Conservation (phyloP, 2,329 filamentous ascomycete species). For the Xylaria sp. region DNA sequence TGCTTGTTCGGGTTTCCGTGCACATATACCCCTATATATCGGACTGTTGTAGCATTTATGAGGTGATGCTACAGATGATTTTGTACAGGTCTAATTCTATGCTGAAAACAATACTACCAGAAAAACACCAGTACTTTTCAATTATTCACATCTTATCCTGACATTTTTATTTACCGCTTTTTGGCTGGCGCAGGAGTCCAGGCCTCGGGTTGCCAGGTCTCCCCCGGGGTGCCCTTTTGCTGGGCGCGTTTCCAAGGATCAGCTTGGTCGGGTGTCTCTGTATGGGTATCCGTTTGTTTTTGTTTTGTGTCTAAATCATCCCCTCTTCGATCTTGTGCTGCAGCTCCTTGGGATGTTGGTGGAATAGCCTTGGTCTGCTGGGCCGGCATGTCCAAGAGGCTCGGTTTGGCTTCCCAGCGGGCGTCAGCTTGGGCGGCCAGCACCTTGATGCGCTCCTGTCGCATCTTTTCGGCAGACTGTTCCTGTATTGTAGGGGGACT, state of each 20-base stretch:
- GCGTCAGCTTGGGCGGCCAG: constrained; percentile 59
- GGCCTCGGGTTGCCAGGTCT: constrained; percentile 61
- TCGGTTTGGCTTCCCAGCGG: constrained; percentile 56
- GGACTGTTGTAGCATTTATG: background rate
- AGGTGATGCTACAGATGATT: constrained; percentile 9
- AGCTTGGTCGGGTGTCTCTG: constrained; percentile 17
- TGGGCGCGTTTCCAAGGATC: constrained; percentile 57
- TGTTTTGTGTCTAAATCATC: constrained; percentile 10
- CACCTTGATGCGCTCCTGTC: constrained; percentile 48
- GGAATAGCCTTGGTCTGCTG: constrained; percentile 12
- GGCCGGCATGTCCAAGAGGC: constrained; percentile 29
- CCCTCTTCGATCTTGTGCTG: background rate
- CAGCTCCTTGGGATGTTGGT: background rate
- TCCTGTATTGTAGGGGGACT: constrained; percentile 53
- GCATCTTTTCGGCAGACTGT: constrained; percentile 48
- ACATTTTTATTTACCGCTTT: constrained; percentile 21
- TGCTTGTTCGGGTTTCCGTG: background rate
- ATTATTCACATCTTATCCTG: background rate
- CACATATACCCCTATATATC: background rate
- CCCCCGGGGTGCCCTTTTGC: constrained; percentile 48
- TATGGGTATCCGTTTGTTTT: constrained; percentile 16
- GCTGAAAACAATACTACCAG: background rate
- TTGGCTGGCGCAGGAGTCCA: constrained; percentile 49
- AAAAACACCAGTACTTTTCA: background rate
- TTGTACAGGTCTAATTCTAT: constrained; percentile 15